phyloP scores from a whole-genome alignment of 345 rosid species.

The Streptanthus diversifolius region DNA sequence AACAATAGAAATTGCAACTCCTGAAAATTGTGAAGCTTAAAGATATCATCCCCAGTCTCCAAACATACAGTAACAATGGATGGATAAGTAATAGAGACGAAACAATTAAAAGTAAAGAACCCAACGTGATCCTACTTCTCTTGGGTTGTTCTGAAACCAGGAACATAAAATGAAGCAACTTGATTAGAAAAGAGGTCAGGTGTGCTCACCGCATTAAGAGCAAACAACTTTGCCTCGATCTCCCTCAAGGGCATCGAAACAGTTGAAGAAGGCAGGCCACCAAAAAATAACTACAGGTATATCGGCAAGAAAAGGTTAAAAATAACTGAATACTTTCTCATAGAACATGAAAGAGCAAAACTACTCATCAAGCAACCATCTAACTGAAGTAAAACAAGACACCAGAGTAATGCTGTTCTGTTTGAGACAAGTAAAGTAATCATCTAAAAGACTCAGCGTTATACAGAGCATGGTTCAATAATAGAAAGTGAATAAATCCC shows the following conservation, averaged over 20 bases:
- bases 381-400: constrained; percentile 3
- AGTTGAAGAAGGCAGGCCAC: constrained; percentile 58
- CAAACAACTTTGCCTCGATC: constrained; percentile 77
- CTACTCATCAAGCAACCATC: constrained; percentile 12
- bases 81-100: neutral
- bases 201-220: constrained; percentile 70
- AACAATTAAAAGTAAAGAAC: neutral
- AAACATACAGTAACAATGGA: neutral
- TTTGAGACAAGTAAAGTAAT: neutral
- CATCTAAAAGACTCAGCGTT: neutral
- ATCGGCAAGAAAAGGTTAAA: constrained; percentile 4
- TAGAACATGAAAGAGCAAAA: constrained; percentile 7
- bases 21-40: constrained; percentile 6
- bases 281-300: constrained; percentile 55
- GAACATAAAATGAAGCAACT: constrained; percentile 12
- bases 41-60: constrained; percentile 1
- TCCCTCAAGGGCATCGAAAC: constrained; percentile 68
- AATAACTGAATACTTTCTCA: neutral
- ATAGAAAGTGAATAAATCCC: neutral
- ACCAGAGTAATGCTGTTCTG: neutral
- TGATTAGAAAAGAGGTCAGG: constrained; percentile 18
- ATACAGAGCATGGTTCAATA: neutral
- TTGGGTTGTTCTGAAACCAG: neutral
- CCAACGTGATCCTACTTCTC: neutral
- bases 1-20: neutral